These are phyloP conservation scores for Xerocomellus dryophilus DNA, from an alignment of 768 basidiomycete species.

Conservation along the genomic window DNA sequence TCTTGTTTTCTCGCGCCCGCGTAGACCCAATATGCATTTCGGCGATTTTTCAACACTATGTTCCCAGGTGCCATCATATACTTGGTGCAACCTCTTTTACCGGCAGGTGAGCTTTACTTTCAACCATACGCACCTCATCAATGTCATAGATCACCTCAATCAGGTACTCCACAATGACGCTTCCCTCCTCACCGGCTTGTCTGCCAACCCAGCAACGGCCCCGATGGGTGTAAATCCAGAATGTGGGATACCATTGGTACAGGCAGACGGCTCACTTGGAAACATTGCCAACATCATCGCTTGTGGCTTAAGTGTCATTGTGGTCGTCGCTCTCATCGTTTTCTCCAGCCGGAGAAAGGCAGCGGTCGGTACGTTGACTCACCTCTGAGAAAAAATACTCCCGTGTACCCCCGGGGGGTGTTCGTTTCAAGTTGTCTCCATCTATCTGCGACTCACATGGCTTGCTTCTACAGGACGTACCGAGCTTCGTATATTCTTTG, in stretches of 20 bases:
- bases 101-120: constrained; percentile 56
- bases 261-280: constrained; percentile 58
- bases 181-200: constrained; percentile 39
- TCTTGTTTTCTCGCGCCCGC: background rate
- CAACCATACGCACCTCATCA: constrained; percentile 3
- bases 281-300: constrained; percentile 85
- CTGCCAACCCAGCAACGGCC: constrained; percentile 47
- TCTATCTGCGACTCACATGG: constrained; percentile 1
- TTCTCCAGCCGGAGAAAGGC: constrained; percentile 68
- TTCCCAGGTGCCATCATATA: constrained; percentile 68
- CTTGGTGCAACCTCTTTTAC: constrained; percentile 96
- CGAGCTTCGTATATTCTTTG: constrained; percentile 67
- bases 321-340: constrained; percentile 55
- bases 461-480: constrained; percentile 48
- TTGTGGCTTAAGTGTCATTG: constrained; percentile 69
- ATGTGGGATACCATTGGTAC: constrained; percentile 73
- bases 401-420: background rate
- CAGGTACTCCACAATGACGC: constrained; percentile 40
- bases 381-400: background rate
- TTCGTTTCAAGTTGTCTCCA: background rate
- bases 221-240: constrained; percentile 80
- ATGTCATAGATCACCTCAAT: constrained; percentile 27
- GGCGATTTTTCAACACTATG: constrained; percentile 74
- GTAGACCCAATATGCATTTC: constrained; percentile 47
- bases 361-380: constrained; percentile 70